These are phyloP conservation scores for Gnaphalium uliginosum DNA, from an alignment of 129 eudicot species.

Conservation along the genomic window DNA sequence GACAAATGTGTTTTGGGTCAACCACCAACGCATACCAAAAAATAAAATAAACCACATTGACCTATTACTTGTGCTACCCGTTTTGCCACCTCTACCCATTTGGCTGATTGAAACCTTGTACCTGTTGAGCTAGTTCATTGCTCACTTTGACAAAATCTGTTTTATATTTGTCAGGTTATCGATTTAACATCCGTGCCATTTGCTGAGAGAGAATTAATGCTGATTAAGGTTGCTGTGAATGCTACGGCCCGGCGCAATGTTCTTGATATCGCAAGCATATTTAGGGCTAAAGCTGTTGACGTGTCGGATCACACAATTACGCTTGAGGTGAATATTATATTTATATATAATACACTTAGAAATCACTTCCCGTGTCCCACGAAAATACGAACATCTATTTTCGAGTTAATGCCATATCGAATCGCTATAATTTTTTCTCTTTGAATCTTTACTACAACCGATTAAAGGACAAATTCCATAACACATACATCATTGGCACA, in stretches of 20 bases:
- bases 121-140: conserved; percentile 8
- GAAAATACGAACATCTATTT: background rate
- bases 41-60: background rate
- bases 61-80: no score
- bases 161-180: conserved; percentile 49
- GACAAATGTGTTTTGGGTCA: background rate
- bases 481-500: background rate
- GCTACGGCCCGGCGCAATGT: conserved; percentile 85
- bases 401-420: background rate
- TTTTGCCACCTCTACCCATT: conserved; percentile 4
- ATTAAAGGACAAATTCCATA: no score
- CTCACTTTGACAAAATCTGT: conserved; percentile 21
- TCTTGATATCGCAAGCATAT: conserved; percentile 93
- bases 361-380: background rate
- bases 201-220: conserved; percentile 87
- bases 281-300: conserved; percentile 93
- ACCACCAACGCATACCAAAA: background rate
- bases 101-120: background rate
- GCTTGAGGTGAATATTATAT: conserved; percentile 56
- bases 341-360: background rate
- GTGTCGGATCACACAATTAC: conserved; percentile 96
- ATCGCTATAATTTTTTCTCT: no score
- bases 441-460: no score
- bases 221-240: conserved; percentile 89
- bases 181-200: conserved; percentile 79